phyloP scores from a whole-genome alignment of 2,329 filamentous ascomycete species.

The Sporothrix pseudoabietina region DNA sequence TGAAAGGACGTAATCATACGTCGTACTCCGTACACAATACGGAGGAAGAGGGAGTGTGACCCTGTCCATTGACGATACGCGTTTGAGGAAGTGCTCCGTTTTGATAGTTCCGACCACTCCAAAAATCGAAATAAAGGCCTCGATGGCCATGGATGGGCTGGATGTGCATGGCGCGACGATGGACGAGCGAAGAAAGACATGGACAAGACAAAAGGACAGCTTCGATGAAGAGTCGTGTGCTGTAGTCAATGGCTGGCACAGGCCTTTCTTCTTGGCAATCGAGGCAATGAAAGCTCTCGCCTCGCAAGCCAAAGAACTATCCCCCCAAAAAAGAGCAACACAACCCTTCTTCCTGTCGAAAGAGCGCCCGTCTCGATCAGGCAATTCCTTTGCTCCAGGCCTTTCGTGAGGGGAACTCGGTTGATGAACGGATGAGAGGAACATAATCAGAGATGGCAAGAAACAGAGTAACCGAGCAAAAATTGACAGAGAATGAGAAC shows the following conservation, averaged over 20 bases:
- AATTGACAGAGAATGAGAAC: neutral
- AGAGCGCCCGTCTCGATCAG: slow-evolving; percentile 19
- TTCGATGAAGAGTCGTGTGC: neutral
- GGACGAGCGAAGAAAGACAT: neutral
- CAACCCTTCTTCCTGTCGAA: neutral
- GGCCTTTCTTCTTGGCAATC: neutral
- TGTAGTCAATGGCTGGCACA: neutral
- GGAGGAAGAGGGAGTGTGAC: neutral
- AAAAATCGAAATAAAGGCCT: neutral
- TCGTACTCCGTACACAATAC: too few relatives aligned
- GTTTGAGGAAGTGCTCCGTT: neutral
- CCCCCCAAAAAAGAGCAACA: neutral
- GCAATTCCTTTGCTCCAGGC: slow-evolving; percentile 21
- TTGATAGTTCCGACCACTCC: neutral
- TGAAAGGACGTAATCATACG: neutral
- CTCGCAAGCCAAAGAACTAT: neutral
- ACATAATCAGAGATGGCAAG: neutral
- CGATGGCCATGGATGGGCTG: neutral
- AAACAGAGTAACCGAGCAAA: neutral
- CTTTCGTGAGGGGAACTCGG: slow-evolving; percentile 38
- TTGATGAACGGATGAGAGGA: slow-evolving; percentile 35
- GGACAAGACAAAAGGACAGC: neutral
- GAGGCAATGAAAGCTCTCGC: neutral
- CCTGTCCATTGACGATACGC: neutral
- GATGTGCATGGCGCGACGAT: neutral